Evolutionary conservation across 331 rosid species (phyloP).

Genomic region (Malus hybrid): DNA sequence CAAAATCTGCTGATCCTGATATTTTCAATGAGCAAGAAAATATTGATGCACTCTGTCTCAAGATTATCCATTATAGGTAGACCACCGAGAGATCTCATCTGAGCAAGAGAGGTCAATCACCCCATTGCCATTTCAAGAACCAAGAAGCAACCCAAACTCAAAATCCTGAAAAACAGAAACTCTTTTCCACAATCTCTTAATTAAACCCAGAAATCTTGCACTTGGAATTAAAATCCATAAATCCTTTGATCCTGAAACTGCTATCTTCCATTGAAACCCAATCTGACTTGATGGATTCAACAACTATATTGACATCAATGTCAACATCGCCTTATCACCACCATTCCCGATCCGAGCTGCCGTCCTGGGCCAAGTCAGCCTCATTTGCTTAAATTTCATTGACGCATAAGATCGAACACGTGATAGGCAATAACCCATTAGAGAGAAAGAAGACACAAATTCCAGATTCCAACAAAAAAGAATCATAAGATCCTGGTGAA

Average conservation of each 20-base stretch:
- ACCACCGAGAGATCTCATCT: no score
- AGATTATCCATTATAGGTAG: no score
- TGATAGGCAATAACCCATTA: no score
- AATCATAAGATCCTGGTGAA: no score
- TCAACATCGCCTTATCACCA: no score
- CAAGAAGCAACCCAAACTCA: neutral
- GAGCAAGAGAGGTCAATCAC: neutral
- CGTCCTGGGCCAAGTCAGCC: no score
- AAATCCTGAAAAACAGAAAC: neutral
- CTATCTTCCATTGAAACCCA: neutral
- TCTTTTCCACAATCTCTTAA: neutral
- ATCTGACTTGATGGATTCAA: conserved; percentile 26
- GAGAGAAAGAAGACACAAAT: no score
- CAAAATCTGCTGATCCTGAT: conserved; percentile 92
- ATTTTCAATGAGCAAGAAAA: conserved; percentile 45
- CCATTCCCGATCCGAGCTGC: no score
- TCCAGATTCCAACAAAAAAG: no score
- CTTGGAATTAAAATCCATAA: neutral
- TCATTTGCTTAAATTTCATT: no score
- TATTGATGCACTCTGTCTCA: no score
- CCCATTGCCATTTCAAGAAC: neutral
- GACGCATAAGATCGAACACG: no score
- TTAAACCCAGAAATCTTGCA: neutral
- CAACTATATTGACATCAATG: neutral
- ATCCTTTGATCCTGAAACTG: neutral